phyloP scores from a whole-genome alignment of 208 protist species.

The Eutreptiella sp. region DNA sequence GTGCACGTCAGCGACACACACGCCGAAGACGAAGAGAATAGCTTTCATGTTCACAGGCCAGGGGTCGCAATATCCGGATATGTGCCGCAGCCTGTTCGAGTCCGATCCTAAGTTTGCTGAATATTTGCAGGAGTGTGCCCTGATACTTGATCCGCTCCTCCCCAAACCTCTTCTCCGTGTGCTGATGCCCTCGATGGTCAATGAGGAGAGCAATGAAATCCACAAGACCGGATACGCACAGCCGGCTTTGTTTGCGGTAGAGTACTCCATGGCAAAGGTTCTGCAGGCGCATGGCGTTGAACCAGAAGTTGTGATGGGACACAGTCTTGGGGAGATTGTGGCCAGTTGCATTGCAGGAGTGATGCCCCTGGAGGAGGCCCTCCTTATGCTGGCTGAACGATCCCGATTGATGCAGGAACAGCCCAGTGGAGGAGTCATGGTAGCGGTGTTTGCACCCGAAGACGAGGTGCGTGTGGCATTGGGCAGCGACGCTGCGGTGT shows the following conservation, averaged over 20 bases:
- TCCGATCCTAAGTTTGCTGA: slow-evolving; percentile 27
- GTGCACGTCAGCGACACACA: no score
- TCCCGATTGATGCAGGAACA: background rate
- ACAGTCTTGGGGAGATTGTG: slow-evolving; percentile 43
- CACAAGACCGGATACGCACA: slow-evolving; percentile 10
- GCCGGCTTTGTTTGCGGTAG: slow-evolving; percentile 37
- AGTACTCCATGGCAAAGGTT: slow-evolving; percentile 33
- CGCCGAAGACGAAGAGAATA: no score
- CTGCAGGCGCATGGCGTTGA: slow-evolving; percentile 25
- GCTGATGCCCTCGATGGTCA: no score
- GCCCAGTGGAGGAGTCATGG: slow-evolving; percentile 16
- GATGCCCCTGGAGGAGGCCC: slow-evolving; percentile 36
- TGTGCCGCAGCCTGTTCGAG: slow-evolving; percentile 39
- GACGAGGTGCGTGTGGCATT: no score
- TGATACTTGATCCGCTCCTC: background rate
- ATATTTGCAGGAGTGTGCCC: slow-evolving; percentile 34
- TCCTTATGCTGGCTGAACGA: slow-evolving; percentile 22
- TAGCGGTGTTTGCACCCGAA: no score
- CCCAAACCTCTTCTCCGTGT: no score
- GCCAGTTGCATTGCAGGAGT: slow-evolving; percentile 31
- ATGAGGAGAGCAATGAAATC: background rate
- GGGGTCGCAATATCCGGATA: slow-evolving; percentile 38
- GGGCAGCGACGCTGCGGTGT: background rate
- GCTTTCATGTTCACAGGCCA: slow-evolving; percentile 44
- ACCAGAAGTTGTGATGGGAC: slow-evolving; percentile 36